These are phyloP conservation scores for Colletotrichum incanum DNA, from an alignment of 2,329 filamentous ascomycete species.

Conservation along the genomic window DNA sequence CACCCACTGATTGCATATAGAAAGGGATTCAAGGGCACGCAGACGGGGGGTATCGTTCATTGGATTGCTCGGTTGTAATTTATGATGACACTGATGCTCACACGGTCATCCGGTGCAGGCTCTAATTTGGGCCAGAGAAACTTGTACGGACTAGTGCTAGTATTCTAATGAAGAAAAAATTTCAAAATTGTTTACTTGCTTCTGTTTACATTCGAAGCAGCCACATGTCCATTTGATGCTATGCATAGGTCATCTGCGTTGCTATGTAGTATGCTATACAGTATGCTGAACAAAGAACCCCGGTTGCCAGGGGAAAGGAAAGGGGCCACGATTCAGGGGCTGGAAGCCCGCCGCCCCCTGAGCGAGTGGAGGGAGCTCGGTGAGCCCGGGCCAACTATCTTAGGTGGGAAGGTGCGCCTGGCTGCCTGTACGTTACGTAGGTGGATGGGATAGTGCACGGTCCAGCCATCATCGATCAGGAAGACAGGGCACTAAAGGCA, in stretches of 20 bases:
- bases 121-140: background rate
- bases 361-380: conserved; percentile 21
- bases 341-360: conserved; percentile 23
- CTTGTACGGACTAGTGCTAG: conserved; percentile 23
- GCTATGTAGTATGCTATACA: background rate
- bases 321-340: conserved; percentile 36
- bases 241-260: background rate
- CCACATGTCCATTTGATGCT: background rate
- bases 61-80: conserved; percentile 23
- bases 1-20: conserved; percentile 29
- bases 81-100: conserved; percentile 34
- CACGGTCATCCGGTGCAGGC: conserved; percentile 15
- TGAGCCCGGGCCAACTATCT: conserved; percentile 40
- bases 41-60: conserved; percentile 20
- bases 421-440: conserved; percentile 4
- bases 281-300: conserved; percentile 19
- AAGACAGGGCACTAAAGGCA: background rate
- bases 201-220: conserved; percentile 20
- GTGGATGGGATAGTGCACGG: conserved; percentile 22
- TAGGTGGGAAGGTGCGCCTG: conserved; percentile 17
- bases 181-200: conserved; percentile 16
- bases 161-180: background rate
- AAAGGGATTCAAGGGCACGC: conserved; percentile 19
- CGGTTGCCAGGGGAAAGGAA: conserved; percentile 23
- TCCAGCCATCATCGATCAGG: conserved; percentile 21